Evolutionary conservation across 225 moss, liverwort and hornwort genomes (phyloP), one percentile per base, ranked within the genome.

Genomic region (Sphagnum contortum): DNA sequence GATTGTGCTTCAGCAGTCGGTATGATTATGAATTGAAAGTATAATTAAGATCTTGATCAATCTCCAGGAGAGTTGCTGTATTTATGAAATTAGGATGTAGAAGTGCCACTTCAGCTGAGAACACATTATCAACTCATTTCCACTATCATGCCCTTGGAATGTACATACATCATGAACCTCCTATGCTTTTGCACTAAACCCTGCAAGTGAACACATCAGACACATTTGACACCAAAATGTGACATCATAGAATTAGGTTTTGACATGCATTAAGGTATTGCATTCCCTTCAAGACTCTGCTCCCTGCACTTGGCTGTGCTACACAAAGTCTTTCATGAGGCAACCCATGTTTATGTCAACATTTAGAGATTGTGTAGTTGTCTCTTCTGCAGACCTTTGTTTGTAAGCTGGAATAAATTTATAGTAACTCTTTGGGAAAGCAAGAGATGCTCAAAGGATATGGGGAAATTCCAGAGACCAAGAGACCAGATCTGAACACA

Each of bases 81-180:
- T 29, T 29, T 29, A 29, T 29, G 29, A 29, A 29, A 29, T 29
- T 29, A 29, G 29, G 29, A 29, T 29, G 29, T 29, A 29, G 29
- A 29, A 29, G 29, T 29, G 29, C 29, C 29, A 29, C 29, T 29
- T 29, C 29, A 29, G 29, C 29, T 29, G 29, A 29, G 29, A n/a
- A n/a, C n/a, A 29, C 29, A 29, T 29, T 0, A 29, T 29, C 29
- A 67, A 13, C 91, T 87, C 10, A 94, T 69, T 64, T 91, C 94
- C 44, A 91, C 76, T 48, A 87, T 83, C 61, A 94, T 76, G 12
- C 94, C 94, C 69, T 94, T 94, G 8, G 94, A 91, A 73, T 94
- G 91, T 57, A 94, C 80, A 61, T 90, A 94, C 52, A 94, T 88
- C 84, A 94, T 94, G 57, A 94, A 89, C 57, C 94, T 71, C 68